phyloP scores from a whole-genome alignment of 257 asterid species.

The Asclepias syriaca region DNA sequence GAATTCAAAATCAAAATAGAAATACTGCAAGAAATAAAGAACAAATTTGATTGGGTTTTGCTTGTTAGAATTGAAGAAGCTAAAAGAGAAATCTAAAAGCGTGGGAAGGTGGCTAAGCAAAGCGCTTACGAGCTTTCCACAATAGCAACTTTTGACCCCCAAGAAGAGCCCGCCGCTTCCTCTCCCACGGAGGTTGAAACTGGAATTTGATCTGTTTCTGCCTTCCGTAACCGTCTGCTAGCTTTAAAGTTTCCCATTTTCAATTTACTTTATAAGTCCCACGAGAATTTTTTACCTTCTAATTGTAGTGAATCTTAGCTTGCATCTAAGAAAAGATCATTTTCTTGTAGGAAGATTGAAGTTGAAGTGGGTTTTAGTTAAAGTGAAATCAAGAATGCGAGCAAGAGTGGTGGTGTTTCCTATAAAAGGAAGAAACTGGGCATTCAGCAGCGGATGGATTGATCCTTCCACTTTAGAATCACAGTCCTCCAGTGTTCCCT shows the following conservation, averaged over 20 bases:
- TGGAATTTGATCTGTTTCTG: neutral
- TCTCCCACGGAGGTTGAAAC: neutral
- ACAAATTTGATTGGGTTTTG: too few species aligned
- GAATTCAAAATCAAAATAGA: too few species aligned
- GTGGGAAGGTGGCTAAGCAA: neutral
- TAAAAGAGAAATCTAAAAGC: neutral
- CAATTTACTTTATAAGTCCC: too few species aligned
- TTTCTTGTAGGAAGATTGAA: too few species aligned
- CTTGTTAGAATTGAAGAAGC: neutral
- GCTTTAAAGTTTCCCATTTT: neutral
- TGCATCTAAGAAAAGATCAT: neutral
- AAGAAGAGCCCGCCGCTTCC: constrained; percentile 12
- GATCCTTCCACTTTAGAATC: constrained; percentile 43
- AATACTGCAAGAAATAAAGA: neutral
- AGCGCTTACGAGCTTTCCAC: neutral
- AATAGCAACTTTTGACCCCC: too few species aligned
- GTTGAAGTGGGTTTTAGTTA: neutral
- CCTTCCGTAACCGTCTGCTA: neutral
- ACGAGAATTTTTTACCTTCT: neutral
- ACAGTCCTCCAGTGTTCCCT: constrained; percentile 54
- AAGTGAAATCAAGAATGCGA: constrained; percentile 44
- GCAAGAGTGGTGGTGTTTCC: constrained; percentile 82
- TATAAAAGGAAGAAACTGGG: constrained; percentile 88
- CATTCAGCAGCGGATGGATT: constrained; percentile 70
- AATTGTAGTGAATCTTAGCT: neutral